A percentile compares a stretch with the other conserved stretches of the same genome.
Evolutionary conservation across 2,329 filamentous ascomycete species (phyloP).

Genomic region (Ceratocystis variospora): DNA sequence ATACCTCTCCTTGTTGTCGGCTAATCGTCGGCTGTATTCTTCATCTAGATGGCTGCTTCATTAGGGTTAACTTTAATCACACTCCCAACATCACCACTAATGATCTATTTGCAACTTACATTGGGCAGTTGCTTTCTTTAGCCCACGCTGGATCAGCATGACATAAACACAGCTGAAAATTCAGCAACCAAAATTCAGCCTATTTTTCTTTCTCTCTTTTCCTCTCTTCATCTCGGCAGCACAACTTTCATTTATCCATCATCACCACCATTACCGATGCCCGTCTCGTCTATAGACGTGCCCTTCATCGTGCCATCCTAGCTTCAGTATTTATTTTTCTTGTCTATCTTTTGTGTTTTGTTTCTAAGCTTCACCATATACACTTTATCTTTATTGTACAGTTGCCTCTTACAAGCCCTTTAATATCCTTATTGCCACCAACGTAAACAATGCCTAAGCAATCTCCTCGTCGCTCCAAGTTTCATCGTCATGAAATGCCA

Average conservation of each 20-base stretch:
- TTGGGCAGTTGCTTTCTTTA: background rate
- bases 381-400: background rate
- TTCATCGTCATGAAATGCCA: background rate
- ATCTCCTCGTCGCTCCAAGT: background rate
- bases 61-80: background rate
- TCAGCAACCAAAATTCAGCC: background rate
- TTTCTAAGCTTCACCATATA: background rate
- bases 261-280: background rate
- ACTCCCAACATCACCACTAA: background rate
- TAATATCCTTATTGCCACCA: background rate
- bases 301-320: background rate
- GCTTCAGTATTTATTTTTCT: background rate
- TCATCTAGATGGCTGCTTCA: background rate
- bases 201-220: background rate
- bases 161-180: background rate
- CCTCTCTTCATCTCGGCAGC: background rate
- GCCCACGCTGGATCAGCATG: background rate
- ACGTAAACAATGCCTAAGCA: background rate
- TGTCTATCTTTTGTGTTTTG: background rate
- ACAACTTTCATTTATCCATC: background rate
- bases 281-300: background rate
- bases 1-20: background rate
- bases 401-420: background rate
- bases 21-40: background rate
- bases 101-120: background rate